phyloP scores from a whole-genome alignment of 2,329 filamentous ascomycete genomes.

The Claviceps paspali region DNA sequence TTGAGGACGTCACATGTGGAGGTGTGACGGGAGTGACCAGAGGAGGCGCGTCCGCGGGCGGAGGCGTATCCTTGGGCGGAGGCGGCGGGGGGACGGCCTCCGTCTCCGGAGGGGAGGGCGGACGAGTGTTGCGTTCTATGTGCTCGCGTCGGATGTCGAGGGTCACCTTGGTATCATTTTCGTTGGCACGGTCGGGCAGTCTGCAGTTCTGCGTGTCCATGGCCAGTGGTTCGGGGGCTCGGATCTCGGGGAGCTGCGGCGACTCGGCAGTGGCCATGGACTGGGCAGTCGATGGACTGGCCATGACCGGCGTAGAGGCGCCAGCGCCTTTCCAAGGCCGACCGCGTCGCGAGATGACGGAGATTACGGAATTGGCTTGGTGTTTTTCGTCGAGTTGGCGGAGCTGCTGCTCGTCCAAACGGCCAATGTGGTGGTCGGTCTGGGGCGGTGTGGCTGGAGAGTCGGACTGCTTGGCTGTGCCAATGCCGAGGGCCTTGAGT shows the following conservation, averaged over 20 bases:
- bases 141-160: conserved; percentile 42
- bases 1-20: conserved; percentile 16
- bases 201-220: conserved; percentile 65
- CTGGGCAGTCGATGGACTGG: conserved; percentile 10
- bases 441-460: conserved; percentile 12
- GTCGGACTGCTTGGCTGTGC: conserved; percentile 24
- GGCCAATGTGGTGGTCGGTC: conserved; percentile 40
- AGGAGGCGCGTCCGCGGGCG: conserved; percentile 26
- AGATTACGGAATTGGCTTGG: conserved; percentile 34
- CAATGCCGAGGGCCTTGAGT: conserved; percentile 49
- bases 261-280: conserved; percentile 15
- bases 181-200: conserved; percentile 53
- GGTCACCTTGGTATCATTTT: conserved; percentile 51
- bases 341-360: conserved; percentile 47
- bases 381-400: conserved; percentile 50
- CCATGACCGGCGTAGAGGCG: conserved; percentile 16
- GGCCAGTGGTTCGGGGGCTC: conserved; percentile 32
- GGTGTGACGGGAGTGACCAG: conserved; percentile 9
- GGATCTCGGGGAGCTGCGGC: conserved; percentile 36
- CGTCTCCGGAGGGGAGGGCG: conserved; percentile 20
- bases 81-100: conserved; percentile 22
- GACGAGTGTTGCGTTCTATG: conserved; percentile 32
- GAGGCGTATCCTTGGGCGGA: conserved; percentile 27
- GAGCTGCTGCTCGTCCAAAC: conserved; percentile 55
- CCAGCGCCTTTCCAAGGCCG: conserved; percentile 57